A percentile compares a stretch with the other conserved stretches of the same genome.
Conservation (phyloP, 805 yeast species). For the Candida argentea region DNA sequence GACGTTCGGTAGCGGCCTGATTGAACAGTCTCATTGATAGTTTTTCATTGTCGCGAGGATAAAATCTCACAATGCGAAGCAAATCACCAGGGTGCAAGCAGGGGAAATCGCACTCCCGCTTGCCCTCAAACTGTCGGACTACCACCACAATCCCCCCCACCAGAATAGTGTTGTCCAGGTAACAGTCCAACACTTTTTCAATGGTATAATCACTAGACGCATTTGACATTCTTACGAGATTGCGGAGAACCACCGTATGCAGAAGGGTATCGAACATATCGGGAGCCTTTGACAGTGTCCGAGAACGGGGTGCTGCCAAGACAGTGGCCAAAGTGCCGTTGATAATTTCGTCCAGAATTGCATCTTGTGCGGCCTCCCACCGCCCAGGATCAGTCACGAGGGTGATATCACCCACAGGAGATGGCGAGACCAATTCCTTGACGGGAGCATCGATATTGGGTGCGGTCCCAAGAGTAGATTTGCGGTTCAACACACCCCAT, state of each 20-base stretch:
- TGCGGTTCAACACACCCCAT: too few species aligned
- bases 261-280: slow-evolving; percentile 16
- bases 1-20: neutral
- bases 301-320: too few species aligned
- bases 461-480: too few species aligned
- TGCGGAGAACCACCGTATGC: slow-evolving; percentile 18
- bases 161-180: slow-evolving; percentile 10
- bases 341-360: too few species aligned
- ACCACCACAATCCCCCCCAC: slow-evolving; percentile 25
- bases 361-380: too few species aligned
- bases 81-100: slow-evolving; percentile 22
- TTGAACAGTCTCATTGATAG: neutral
- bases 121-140: slow-evolving; percentile 16
- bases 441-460: too few species aligned
- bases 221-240: slow-evolving; percentile 10
- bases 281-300: too few species aligned
- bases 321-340: too few species aligned
- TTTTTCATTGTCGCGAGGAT: slow-evolving; percentile 5
- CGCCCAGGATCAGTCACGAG: too few species aligned
- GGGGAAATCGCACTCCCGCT: slow-evolving; percentile 10
- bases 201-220: slow-evolving; percentile 8
- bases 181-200: slow-evolving; percentile 19
- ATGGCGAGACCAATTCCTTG: too few species aligned
- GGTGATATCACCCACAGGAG: too few species aligned
- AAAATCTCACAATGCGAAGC: slow-evolving; percentile 18